Evolutionary conservation across 768 basidiomycete genomes (phyloP), one percentile per base, ranked within the genome.

Genomic region (Trametes maxima): DNA sequence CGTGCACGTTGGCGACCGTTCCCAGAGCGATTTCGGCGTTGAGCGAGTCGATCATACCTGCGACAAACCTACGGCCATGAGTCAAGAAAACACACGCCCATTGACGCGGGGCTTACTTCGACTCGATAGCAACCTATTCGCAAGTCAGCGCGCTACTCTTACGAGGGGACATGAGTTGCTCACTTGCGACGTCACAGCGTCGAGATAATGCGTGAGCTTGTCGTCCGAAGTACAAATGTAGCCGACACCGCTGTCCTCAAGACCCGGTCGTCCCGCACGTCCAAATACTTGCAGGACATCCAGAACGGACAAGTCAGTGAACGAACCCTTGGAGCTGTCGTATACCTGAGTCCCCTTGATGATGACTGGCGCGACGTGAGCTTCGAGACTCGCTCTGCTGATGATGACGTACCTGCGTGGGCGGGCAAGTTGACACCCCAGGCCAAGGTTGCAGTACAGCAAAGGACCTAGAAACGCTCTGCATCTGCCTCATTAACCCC

Each of bases 361-460:
- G 65, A 97, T 76, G 55, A 97, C 95, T 92, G 45, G 0, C 28
- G 55, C 40, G 7, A 54, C 36, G 55, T 46, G 8, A 19, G 13
- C 39, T 8, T 3, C 5, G 24, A 24, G 14, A 7, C 21, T 4
- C 10, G 37, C 47, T 66, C 16, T 64, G 48, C 57, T 57, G 64
- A 56, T 53, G 68, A 14, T 14, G 42, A 52, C 77, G 64, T 63
- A 92, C 92, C 94, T 58, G 97, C 97, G 75, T 98, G 96, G 17
- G 97, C 97, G 36, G 97, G 97, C 64, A 99, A 78, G 74, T 99
- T 99, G 67, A 99, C 97, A 76, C 97, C 97, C 97, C 97, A 99
- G 5, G 97, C 97, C 44, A 99, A 81, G 2, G 97, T 99, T 5
- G 97, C 94, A 2, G 97, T 99, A 78, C 97, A 99, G 74, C 94